Conservation (phyloP, 768 basidiomycete species). For the Fibroporia radiculosa region DNA sequence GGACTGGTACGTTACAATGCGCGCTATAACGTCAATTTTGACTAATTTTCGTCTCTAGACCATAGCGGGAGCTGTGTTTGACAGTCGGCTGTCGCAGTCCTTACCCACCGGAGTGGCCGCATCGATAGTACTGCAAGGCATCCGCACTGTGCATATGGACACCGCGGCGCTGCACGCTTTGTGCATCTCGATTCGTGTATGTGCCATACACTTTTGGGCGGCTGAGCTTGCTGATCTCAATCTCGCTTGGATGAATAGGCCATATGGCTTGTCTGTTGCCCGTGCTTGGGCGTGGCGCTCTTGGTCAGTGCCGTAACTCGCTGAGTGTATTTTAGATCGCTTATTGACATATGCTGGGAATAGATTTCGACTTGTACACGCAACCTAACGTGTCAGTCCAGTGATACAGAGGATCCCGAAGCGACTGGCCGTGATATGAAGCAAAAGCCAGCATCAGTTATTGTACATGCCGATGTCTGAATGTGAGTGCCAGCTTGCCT, state of each 20-base stretch:
- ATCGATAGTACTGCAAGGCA: conserved; percentile 43
- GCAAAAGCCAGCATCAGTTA: no score
- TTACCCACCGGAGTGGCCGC: conserved; percentile 41
- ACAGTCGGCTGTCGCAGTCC: conserved; percentile 38
- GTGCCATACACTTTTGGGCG: conserved; percentile 1
- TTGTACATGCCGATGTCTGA: no score
- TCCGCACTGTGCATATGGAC: conserved; percentile 39
- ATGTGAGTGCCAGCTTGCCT: no score
- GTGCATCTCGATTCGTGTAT: conserved; percentile 57
- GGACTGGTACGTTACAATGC: conserved; percentile 50
- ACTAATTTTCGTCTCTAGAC: conserved; percentile 36
- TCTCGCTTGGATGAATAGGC: conserved; percentile 30
- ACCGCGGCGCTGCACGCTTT: conserved; percentile 43
- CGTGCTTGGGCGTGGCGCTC: conserved; percentile 58
- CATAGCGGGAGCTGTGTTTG: conserved; percentile 68
- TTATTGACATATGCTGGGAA: background rate
- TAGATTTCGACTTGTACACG: conserved; percentile 23
- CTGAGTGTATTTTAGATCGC: conserved; percentile 3
- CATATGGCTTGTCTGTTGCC: conserved; percentile 69
- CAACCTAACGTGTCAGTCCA: no score
- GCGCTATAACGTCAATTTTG: background rate
- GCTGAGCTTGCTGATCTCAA: background rate
- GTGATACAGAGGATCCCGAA: no score
- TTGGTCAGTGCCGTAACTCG: conserved; percentile 36
- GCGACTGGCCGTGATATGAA: no score